Evolutionary conservation across 805 yeast genomes (phyloP).

Genomic region (Yarrowia hollandica): DNA sequence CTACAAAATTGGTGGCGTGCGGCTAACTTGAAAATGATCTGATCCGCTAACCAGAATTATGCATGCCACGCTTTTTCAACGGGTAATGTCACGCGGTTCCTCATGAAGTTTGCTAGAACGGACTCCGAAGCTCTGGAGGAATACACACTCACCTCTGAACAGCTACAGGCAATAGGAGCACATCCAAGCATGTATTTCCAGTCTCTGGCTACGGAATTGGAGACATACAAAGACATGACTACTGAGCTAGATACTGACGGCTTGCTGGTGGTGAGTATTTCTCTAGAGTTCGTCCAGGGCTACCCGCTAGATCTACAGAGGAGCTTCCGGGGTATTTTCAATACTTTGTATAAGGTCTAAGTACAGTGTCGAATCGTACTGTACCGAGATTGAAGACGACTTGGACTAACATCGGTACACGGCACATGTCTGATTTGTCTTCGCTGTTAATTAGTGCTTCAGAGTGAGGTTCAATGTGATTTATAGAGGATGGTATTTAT

Average conservation of each 20-base stretch:
- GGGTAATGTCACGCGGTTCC: background rate
- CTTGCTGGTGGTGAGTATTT: background rate
- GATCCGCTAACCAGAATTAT: constrained; percentile 8
- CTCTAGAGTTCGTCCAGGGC: constrained; percentile 1
- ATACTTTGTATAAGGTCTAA: too few species aligned
- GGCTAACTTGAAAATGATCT: too few species aligned
- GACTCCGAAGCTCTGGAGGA: background rate
- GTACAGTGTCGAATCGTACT: too few species aligned
- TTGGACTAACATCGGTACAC: too few species aligned
- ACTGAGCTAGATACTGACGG: background rate
- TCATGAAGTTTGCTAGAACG: background rate
- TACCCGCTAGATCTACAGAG: background rate
- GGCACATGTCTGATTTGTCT: too few species aligned
- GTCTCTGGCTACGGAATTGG: background rate
- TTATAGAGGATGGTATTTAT: too few species aligned
- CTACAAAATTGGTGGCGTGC: too few species aligned
- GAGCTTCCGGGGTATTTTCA: background rate
- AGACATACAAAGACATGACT: background rate
- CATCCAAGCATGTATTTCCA: background rate
- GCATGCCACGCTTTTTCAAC: background rate
- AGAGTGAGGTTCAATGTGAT: too few species aligned
- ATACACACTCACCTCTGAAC: background rate
- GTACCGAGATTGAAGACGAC: too few species aligned
- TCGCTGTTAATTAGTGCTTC: too few species aligned
- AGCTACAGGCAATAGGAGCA: background rate